phyloP scores from a whole-genome alignment of 208 protist species.

The Phytomonas sp. region DNA sequence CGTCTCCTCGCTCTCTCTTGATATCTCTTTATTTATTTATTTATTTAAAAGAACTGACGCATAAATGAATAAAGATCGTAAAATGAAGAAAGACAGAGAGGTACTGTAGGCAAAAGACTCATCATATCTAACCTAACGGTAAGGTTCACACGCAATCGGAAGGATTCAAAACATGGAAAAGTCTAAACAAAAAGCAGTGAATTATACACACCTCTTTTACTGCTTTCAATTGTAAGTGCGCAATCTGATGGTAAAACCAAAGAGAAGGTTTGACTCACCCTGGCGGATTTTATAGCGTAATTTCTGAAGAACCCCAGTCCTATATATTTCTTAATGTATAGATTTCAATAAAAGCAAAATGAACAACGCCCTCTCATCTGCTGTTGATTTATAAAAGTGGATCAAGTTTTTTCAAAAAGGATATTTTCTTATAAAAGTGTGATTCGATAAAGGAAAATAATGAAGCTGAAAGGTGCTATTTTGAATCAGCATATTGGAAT shows the following conservation, averaged over 20 bases:
- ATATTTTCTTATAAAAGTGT: not conserved
- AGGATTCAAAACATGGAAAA: not conserved
- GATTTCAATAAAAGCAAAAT: not conserved
- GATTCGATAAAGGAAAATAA: not conserved
- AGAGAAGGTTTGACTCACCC: not conserved
- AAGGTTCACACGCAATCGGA: not conserved
- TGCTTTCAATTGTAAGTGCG: not conserved
- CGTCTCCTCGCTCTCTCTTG: not conserved
- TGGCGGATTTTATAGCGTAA: not conserved
- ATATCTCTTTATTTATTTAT: not conserved
- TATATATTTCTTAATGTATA: not conserved
- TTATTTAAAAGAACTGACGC: not conserved
- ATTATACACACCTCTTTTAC: not conserved
- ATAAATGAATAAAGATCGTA: not conserved
- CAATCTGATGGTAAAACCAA: not conserved
- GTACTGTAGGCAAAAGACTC: not conserved
- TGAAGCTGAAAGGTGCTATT: not conserved
- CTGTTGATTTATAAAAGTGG: not conserved
- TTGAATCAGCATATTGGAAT: not conserved
- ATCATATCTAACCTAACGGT: not conserved
- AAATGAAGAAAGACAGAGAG: constrained; percentile 4
- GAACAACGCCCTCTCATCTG: not conserved
- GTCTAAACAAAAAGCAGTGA: not conserved
- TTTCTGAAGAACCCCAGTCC: not conserved
- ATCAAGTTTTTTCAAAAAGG: not conserved